Conservation (phyloP, 1,284 basidiomycete genomes). For the Schizopora paradoxa region DNA sequence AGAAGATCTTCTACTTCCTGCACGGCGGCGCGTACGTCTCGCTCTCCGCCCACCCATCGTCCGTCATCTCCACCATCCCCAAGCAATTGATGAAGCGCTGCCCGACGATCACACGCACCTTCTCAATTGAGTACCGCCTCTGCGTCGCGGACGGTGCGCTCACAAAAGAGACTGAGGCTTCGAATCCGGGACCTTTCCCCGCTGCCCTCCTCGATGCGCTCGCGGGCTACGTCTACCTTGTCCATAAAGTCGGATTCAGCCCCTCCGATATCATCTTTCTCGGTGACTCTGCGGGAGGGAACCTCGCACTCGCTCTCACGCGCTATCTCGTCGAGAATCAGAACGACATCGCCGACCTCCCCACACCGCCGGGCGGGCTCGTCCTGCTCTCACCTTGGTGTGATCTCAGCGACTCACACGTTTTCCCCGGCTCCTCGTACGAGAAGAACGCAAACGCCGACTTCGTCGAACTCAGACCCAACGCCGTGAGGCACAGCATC, state of each 20-base stretch:
- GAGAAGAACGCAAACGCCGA: conserved; percentile 16
- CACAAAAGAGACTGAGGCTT: neutral
- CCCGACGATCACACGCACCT: conserved; percentile 36
- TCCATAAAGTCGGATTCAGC: conserved; percentile 37
- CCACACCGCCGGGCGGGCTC: conserved; percentile 32
- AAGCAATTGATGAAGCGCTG: conserved; percentile 30
- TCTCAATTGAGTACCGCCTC: conserved; percentile 45
- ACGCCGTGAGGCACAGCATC: neutral
- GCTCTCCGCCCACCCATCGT: conserved; percentile 26
- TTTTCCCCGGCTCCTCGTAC: conserved; percentile 23
- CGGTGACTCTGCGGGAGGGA: conserved; percentile 73
- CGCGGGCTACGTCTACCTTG: conserved; percentile 56
- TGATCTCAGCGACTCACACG: conserved; percentile 34
- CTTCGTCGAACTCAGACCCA: conserved; percentile 5
- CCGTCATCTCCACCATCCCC: conserved; percentile 24
- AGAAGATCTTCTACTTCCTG: conserved; percentile 32
- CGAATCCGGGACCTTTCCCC: conserved; percentile 45
- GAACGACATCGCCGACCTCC: conserved; percentile 20
- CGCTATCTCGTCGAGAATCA: conserved; percentile 45
- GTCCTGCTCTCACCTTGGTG: conserved; percentile 44
- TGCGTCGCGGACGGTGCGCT: conserved; percentile 34
- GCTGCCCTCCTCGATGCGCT: conserved; percentile 58
- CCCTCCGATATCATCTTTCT: conserved; percentile 53
- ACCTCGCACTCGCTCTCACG: conserved; percentile 55
- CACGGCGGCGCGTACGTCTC: conserved; percentile 31